A percentile compares a stretch with the other conserved stretches of the same genome.
Conservation (phyloP, 495 filamentous ascomycete genomes). For the Pseudomonodictys pantanalensis region DNA sequence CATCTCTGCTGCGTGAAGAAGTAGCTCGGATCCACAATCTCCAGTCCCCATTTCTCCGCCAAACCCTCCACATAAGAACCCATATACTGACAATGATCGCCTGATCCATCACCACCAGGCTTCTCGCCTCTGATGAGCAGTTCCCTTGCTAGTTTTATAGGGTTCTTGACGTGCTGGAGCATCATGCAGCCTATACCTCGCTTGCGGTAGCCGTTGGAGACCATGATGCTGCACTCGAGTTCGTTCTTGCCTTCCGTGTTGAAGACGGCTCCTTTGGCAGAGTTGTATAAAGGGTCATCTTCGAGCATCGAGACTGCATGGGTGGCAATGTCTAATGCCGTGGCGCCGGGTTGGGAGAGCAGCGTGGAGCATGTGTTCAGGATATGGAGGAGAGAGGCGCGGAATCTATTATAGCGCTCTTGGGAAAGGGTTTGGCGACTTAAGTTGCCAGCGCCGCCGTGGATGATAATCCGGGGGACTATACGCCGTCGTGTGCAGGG, state of each 20-base stretch:
- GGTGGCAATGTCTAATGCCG: slow-evolving; percentile 69
- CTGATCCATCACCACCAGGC: slow-evolving; percentile 43
- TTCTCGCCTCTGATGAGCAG: slow-evolving; percentile 62
- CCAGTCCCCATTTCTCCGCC: slow-evolving; percentile 64
- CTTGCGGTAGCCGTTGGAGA: slow-evolving; percentile 68
- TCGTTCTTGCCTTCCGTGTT: slow-evolving; percentile 78
- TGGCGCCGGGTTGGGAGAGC: slow-evolving; percentile 41
- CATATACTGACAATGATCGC: slow-evolving; percentile 67
- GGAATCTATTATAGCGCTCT: slow-evolving; percentile 57
- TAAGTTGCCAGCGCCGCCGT: slow-evolving; percentile 85
- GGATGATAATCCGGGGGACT: slow-evolving; percentile 72
- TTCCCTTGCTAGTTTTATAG: slow-evolving; percentile 69
- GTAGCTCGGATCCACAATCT: slow-evolving; percentile 65
- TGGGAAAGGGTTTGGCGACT: slow-evolving; percentile 63
- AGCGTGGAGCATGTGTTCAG: slow-evolving; percentile 48
- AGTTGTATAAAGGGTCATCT: slow-evolving; percentile 81
- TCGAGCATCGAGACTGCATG: slow-evolving; percentile 76
- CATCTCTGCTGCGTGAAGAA: slow-evolving; percentile 78
- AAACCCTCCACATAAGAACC: slow-evolving; percentile 65
- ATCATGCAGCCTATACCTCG: slow-evolving; percentile 73
- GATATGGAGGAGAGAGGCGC: slow-evolving; percentile 61
- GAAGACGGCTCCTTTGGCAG: slow-evolving; percentile 81
- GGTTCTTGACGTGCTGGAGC: slow-evolving; percentile 70
- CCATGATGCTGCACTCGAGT: slow-evolving; percentile 90
- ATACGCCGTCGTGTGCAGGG: background rate